Base-by-base conservation (phyloP, 2,329 filamentous ascomycete genomes). In the Cladorrhinum sp. region DNA sequence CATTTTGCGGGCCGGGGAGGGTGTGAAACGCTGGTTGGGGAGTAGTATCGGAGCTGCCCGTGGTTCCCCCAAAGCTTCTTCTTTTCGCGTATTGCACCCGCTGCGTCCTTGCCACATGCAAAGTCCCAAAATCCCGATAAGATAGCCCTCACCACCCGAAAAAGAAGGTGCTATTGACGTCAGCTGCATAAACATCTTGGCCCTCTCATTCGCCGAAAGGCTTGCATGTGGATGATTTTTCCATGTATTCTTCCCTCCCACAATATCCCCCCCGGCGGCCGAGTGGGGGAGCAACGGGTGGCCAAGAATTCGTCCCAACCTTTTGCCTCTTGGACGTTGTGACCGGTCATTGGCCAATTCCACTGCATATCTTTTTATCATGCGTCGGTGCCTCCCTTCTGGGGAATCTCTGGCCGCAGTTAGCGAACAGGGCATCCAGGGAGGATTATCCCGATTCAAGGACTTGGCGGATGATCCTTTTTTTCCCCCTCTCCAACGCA, bases 131-230 rank as follows among this genome's bases (percentile, higher is more conserved):
- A 24, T 24, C 28, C 10, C 28, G 58, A 48, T 55, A 58, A 60
- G 39, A 58, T 33, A 54, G 2, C 16, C 3, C 23, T 3, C 21
- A n/a, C 4, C 42, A 46, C 49, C 49, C 49, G 21, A 51, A 61
- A 33, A 49, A 61, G 62, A 64, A 64, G 62, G 62, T 64, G 39
- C 26, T 55, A 64, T 61, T 52, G 28, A 57, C 54, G 52, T 20
- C 48, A 50, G 23, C 28, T 49, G 53, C 30, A 46, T 26, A 24
- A 18, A 26, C 33, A 28, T 33, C 20, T n/a, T 55, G 33, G 28
- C 54, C 48, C 39, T 53, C 30, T 46, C 51, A 33, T 30, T 42
- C 36, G 30, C 24, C 14, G n/a, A 20, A 16, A 57, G 55, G 10
- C 53, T 12, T 10, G 18, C 46, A 21, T 18, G 46, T 50, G 53